A percentile compares a stretch with the other conserved stretches of the same genome.
Evolutionary conservation across 306 rosid species (phyloP).

Genomic region (Malus asiatica): DNA sequence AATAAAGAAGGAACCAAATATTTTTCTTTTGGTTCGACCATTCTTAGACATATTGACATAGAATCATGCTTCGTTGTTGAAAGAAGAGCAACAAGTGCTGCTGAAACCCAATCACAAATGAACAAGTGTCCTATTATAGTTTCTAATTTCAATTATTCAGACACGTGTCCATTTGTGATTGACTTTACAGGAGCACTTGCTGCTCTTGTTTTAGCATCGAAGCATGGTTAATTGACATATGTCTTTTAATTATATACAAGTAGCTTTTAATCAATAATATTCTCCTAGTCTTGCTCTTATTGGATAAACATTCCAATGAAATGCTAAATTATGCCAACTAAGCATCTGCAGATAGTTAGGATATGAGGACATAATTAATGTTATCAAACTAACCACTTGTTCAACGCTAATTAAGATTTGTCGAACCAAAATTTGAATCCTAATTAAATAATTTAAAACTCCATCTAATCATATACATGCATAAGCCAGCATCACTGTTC

Average conservation of each 20-base stretch:
- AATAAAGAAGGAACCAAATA: no score
- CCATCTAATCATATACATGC: background rate
- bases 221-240: background rate
- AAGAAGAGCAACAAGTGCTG: no score
- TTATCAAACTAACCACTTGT: background rate
- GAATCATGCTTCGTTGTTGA: no score
- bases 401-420: background rate
- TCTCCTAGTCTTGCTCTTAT: background rate
- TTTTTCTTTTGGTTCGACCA: background rate
- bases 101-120: no score
- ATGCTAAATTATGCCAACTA: slow-evolving; percentile 3
- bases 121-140: no score
- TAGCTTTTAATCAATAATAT: background rate
- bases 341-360: background rate
- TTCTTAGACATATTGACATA: background rate
- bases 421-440: background rate
- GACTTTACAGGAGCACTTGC: no score
- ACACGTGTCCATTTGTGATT: no score
- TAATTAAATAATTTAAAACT: background rate
- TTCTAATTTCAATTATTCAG: no score
- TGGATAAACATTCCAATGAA: background rate
- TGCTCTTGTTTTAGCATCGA: rapidly evolving
- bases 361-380: background rate
- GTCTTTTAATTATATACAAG: background rate
- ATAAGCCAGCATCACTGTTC: background rate